Evolutionary conservation across 352 stramenopile genomes (phyloP).

Genomic region (Phytophthora foliorum): DNA sequence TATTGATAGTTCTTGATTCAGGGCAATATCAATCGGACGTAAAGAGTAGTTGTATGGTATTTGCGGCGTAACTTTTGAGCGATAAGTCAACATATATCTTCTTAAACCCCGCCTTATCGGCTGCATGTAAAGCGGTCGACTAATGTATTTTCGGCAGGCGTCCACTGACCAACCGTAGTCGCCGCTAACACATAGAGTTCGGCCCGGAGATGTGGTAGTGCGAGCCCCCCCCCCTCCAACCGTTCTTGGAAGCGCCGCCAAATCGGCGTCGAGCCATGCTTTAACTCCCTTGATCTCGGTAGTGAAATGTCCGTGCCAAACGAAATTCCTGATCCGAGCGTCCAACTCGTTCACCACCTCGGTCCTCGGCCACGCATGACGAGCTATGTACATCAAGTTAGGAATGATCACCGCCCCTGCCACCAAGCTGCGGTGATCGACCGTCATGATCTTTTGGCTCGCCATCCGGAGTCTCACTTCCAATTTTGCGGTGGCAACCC

Average conservation of each 20-base stretch:
- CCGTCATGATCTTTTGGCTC: neutral
- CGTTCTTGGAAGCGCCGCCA: neutral
- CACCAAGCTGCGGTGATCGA: neutral
- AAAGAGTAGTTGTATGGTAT: no score
- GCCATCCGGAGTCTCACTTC: neutral
- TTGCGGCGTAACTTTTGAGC: no score
- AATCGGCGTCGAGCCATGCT: neutral
- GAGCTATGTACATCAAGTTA: neutral
- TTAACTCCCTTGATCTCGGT: neutral
- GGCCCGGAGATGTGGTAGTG: neutral
- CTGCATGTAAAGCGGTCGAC: no score
- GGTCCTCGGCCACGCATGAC: neutral
- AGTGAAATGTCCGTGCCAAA: neutral
- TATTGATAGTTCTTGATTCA: no score
- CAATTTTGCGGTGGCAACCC: neutral
- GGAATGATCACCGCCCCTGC: neutral
- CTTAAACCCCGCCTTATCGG: no score
- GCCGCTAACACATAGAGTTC: neutral
- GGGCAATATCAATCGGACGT: no score
- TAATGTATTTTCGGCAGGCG: no score
- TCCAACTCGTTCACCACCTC: neutral
- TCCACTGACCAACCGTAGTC: neutral
- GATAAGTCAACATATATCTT: no score
- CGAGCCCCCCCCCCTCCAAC: neutral
- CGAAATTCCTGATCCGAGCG: neutral